These are phyloP conservation scores for Breynia disticha DNA, from an alignment of 441 rosid genomes.

Conservation along the genomic window DNA sequence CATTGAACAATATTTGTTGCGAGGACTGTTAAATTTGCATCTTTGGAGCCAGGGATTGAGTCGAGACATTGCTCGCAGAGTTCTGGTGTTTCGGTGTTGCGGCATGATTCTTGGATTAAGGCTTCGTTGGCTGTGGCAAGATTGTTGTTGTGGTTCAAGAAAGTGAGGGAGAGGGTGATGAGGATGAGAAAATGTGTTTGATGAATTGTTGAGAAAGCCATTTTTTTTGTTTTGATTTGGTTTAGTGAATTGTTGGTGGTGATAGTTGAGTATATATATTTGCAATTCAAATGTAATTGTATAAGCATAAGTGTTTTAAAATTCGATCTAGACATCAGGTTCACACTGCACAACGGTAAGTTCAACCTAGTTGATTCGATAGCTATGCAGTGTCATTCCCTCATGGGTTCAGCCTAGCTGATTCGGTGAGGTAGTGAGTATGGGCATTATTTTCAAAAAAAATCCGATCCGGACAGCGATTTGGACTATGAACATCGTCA, in stretches of 20 bases:
- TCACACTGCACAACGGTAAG: no score
- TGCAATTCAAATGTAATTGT: no score
- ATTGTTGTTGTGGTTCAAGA: neutral
- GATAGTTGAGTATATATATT: neutral
- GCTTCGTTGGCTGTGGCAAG: conserved; percentile 7
- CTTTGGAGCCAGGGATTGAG: conserved; percentile 7
- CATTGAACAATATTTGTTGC: conserved; percentile 14
- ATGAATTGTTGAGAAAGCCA: conserved; percentile 3
- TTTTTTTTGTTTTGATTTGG: neutral
- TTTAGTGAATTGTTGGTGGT: neutral
- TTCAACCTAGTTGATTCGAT: no score
- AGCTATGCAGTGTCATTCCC: no score
- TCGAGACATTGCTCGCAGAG: conserved; percentile 14
- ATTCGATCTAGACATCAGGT: no score
- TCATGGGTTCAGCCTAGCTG: no score
- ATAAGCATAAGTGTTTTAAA: no score
- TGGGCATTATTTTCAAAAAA: no score
- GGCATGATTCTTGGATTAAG: conserved; percentile 11
- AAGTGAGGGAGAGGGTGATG: neutral
- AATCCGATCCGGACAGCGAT: no score
- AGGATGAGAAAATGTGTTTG: neutral
- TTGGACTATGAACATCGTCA: no score
- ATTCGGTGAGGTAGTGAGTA: no score
- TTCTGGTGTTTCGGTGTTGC: conserved; percentile 8
- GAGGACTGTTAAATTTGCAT: neutral